Conservation (phyloP, 2,329 filamentous ascomycete species). For the Sclerotinia subarctica region DNA sequence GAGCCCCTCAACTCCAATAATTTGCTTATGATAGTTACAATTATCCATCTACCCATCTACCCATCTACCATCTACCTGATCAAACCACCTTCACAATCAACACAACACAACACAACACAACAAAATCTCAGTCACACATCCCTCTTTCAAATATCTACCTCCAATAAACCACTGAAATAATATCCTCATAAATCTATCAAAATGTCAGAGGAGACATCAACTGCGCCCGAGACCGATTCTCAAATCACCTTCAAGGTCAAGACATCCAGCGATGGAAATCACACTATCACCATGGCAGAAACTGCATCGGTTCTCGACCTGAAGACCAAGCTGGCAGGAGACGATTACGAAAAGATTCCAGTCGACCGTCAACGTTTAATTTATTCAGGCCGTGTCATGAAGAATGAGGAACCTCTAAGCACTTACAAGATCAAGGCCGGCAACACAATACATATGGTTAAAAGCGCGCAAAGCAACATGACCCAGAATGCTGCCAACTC, state of each 20-base stretch:
- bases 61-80: neutral
- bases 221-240: constrained; percentile 57
- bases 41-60: neutral
- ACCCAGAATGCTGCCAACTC: constrained; percentile 49
- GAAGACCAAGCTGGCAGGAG: constrained; percentile 79
- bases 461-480: constrained; percentile 75
- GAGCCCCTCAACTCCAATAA: constrained; percentile 5
- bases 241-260: constrained; percentile 96
- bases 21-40: constrained; percentile 5
- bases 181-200: constrained; percentile 21
- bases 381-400: constrained; percentile 95
- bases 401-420: constrained; percentile 82
- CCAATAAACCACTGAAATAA: neutral
- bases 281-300: constrained; percentile 74
- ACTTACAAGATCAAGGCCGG: constrained; percentile 94
- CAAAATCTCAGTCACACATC: neutral
- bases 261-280: constrained; percentile 86
- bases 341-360: constrained; percentile 83
- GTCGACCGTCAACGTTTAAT: constrained; percentile 89
- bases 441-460: constrained; percentile 94
- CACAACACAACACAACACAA: neutral
- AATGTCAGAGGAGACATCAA: constrained; percentile 55
- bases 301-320: constrained; percentile 77
- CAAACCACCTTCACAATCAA: neutral
- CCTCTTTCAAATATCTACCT: neutral